Evolutionary conservation across 352 stramenopile species (phyloP), one percentile per base, ranked within the genome.

Genomic region (Pythium insidiosum): DNA sequence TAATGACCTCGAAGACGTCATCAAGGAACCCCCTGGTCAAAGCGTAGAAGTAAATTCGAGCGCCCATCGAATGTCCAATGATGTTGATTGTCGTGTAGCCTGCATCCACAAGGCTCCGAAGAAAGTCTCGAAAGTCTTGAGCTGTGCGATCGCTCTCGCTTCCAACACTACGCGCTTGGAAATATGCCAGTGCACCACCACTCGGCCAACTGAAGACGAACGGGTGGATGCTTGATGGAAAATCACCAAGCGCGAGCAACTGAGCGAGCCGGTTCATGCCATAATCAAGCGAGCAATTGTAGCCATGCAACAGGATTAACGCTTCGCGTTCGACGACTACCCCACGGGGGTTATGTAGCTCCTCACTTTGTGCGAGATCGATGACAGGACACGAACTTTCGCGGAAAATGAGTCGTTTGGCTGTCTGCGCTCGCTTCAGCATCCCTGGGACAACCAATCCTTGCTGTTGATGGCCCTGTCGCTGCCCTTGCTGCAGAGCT

Each of bases 191-290:
- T 0, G 62, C 58, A 19, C 72, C 66, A 22, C 68, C 75, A 22
- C 66, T 88, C 0, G 75, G 70, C 75, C 75, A 88, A 39, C 73
- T 85, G 30, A 88, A 88, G 2, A 88, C 59, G 37, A 75, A 85
- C 22, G 75, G 75, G 25, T 88, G 75, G 44, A 88, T 78, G 18
- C 61, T 61, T 0, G 67, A 61, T 0, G 75, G 75, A 31, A 88
- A 88, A 24, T 85, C 68, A 3, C 73, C 75, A 5, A 84, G 62
- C 0, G 75, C 60, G 6, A 88, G 38, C 11, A 88, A 56, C 50
- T 88, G 75, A 0, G 59, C 75, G 1, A 84, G 49, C 3, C 70
- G 61, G 19, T 72, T 71, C 44, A 88, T 68, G 9, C 58, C 63
- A 39, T 88, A 83, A 26, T 88, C 60, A 16, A 88, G 50, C 24